phyloP scores from a whole-genome alignment of 495 filamentous ascomycete genomes.

The Xylaria telfairii region DNA sequence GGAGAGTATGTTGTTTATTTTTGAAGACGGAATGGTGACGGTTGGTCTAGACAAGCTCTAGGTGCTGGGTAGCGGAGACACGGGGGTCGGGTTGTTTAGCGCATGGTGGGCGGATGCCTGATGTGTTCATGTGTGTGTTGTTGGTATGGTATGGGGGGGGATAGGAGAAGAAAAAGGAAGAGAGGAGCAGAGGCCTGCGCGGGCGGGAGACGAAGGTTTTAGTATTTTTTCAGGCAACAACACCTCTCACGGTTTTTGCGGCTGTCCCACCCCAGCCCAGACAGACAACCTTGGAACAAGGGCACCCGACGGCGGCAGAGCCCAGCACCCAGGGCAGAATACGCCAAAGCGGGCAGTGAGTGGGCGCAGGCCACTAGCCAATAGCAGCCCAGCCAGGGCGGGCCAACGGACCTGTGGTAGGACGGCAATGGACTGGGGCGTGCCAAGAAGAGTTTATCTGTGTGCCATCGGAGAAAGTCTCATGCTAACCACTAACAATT shows the following conservation, averaged over 20 bases:
- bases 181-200: conserved; percentile 28
- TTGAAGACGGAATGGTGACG: conserved; percentile 56
- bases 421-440: conserved; percentile 17
- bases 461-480: conserved; percentile 24
- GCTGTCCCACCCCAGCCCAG: not conserved
- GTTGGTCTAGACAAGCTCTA: conserved; percentile 28
- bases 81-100: conserved; percentile 42
- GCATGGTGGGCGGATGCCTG: conserved; percentile 41
- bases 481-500: conserved; percentile 40
- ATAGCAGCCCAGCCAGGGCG: not conserved
- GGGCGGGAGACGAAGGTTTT: conserved; percentile 34
- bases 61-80: conserved; percentile 32
- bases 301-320: not conserved
- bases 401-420: not conserved
- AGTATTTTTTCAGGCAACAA: conserved; percentile 45
- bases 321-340: not conserved
- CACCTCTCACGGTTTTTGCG: conserved; percentile 20
- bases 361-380: not conserved
- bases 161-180: conserved; percentile 23
- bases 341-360: conserved; percentile 1
- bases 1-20: conserved; percentile 44
- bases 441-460: conserved; percentile 27
- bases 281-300: not conserved
- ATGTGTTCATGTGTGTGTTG: conserved; percentile 27
- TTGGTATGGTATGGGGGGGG: conserved; percentile 27